Evolutionary conservation across 441 rosid genomes (phyloP).

Genomic region (Euphorbia neoarborescens): DNA sequence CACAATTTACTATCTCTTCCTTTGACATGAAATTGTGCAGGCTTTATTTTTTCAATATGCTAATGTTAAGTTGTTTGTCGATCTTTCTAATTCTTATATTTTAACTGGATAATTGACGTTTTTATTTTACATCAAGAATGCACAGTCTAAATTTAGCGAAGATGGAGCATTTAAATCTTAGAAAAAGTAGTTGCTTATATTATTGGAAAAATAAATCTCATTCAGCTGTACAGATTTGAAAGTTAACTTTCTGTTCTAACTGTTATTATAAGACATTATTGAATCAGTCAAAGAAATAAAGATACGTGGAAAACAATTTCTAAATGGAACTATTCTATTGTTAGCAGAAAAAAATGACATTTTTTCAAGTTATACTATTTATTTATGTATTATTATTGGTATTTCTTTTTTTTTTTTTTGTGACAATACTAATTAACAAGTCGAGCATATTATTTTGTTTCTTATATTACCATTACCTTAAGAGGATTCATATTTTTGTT

Average conservation of each 20-base stretch:
- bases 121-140: neutral
- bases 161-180: neutral
- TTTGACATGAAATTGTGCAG: neutral
- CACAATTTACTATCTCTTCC: neutral
- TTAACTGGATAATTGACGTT: neutral
- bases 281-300: neutral
- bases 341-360: neutral
- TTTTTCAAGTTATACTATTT: neutral
- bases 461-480: neutral
- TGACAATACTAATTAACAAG: neutral
- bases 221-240: neutral
- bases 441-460: neutral
- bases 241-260: neutral
- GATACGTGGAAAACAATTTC: neutral
- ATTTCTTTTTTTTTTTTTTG: too few relatives aligned
- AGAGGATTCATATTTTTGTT: neutral
- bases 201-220: neutral
- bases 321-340: neutral
- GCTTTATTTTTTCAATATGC: neutral
- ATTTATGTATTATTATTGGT: neutral
- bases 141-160: neutral
- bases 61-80: neutral
- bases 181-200: neutral
- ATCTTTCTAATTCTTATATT: neutral
- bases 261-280: neutral